Percentiles rank a stretch among this genome's conserved stretches.
These are phyloP conservation scores for Leishmania tarentolae DNA, from an alignment of 208 protist genomes.

Conservation along the genomic window DNA sequence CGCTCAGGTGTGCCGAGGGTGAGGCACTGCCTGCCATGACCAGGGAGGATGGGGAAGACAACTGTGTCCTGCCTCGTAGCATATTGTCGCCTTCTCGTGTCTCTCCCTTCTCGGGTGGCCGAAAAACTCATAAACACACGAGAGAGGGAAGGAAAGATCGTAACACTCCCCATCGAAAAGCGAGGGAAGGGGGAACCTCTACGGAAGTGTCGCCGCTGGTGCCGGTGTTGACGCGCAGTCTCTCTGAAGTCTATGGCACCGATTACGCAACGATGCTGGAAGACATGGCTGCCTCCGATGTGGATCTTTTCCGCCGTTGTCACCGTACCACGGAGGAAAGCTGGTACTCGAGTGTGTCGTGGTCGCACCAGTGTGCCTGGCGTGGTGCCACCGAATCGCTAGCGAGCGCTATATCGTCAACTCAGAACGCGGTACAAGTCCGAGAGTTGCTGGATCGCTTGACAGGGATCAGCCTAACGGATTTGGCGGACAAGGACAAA, in stretches of 20 bases:
- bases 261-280: slow-evolving; percentile 19
- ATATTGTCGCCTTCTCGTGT: slow-evolving; percentile 8
- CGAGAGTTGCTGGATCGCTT: slow-evolving; percentile 14
- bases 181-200: not conserved
- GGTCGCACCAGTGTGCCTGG: slow-evolving; percentile 3
- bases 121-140: not conserved
- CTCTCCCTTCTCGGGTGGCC: not conserved
- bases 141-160: not conserved
- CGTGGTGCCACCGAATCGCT: slow-evolving; percentile 5
- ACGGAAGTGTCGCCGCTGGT: slow-evolving; percentile 14
- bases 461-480: not conserved
- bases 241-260: slow-evolving; percentile 20
- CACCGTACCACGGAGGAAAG: slow-evolving; percentile 21
- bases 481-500: slow-evolving; percentile 19
- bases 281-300: slow-evolving; percentile 16
- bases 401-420: not conserved
- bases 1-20: not conserved
- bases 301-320: not conserved
- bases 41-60: not conserved
- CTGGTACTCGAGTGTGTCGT: slow-evolving; percentile 41
- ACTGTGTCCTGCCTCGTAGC: not conserved
- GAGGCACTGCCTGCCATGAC: not conserved
- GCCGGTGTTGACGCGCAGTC: slow-evolving; percentile 12
- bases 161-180: not conserved
- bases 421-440: slow-evolving; percentile 3